Evolutionary conservation across 352 stramenopile species (phyloP), one percentile per base, ranked within the genome.

Genomic region (Phytophthora macrochlamydospora): DNA sequence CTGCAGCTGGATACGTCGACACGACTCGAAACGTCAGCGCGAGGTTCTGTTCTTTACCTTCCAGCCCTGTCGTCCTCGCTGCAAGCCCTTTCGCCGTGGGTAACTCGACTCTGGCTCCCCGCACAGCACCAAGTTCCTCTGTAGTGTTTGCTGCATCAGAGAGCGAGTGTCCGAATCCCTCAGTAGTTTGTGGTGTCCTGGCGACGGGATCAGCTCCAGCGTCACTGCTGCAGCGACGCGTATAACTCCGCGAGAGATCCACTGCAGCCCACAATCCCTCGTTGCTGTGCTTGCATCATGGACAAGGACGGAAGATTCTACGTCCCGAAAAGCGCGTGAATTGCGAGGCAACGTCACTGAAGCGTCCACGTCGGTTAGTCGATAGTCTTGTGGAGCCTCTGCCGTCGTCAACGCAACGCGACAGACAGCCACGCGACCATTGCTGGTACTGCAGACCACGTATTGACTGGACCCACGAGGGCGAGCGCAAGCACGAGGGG

Each of bases 111-210:
- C 58, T 60, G 1, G 84, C 79, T 14, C 49, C 65, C 57, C 52
- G 53, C 75, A 84, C 3, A 91, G 28, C 2, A 83, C 51, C 35
- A 87, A 57, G 12, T 85, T 75, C 3, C 76, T 79, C 54, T 90
- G 84, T 14, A 91, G 29, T 14, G 79, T 85, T 45, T 90, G 80
- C 3, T 79, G 65, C 11, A 91, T 53, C n/a, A 87, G 65, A 14
- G 86, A 79, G 0, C 73, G 72, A 58, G 75, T 85, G 45, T 76
- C 65, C 8, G 33, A 31, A 59, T 80, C 65, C 29, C 53, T 51
- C 33, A 79, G 32, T 30, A 82, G 48, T 38, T 61, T 48, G 42
- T 50, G 46, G 4, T 59, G 38, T 3, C 43, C n/a, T 14, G 63
- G 49, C 30, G 45, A 69, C 9, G 52, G 49, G 2, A 51, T 33